These are phyloP conservation scores for Termitomyces sp. DNA, from an alignment of 768 basidiomycete species.

Conservation along the genomic window DNA sequence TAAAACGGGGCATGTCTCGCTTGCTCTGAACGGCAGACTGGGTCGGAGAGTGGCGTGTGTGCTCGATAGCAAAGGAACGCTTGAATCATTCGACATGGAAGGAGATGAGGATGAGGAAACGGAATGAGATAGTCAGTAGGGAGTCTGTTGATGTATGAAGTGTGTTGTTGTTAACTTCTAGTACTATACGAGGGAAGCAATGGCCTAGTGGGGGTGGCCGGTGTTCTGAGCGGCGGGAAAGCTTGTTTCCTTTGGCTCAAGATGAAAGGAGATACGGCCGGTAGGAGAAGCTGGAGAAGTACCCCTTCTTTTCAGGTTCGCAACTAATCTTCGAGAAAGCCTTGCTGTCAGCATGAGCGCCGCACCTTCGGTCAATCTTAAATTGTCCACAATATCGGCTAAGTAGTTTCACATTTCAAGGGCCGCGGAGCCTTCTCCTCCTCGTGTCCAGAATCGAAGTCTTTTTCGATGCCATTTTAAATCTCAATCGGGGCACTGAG, in stretches of 20 bases:
- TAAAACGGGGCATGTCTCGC: slow-evolving; percentile 45
- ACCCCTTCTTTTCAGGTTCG: slow-evolving; percentile 11
- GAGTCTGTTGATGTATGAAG: not conserved
- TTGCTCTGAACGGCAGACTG: slow-evolving; percentile 72
- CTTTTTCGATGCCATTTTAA: slow-evolving; percentile 62
- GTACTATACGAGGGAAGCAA: slow-evolving; percentile 15
- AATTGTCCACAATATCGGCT: slow-evolving; percentile 48
- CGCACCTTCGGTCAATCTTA: slow-evolving; percentile 49
- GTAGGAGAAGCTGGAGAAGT: slow-evolving; percentile 9
- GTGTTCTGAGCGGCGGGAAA: slow-evolving; percentile 26
- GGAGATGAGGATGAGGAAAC: slow-evolving; percentile 53
- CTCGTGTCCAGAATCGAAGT: slow-evolving; percentile 71
- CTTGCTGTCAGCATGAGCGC: slow-evolving; percentile 42
- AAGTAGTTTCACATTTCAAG: slow-evolving; percentile 40
- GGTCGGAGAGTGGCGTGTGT: slow-evolving; percentile 78
- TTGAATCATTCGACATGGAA: slow-evolving; percentile 81
- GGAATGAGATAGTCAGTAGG: slow-evolving; percentile 25
- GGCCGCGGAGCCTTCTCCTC: slow-evolving; percentile 52
- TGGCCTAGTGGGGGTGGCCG: slow-evolving; percentile 23
- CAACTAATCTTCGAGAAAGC: slow-evolving; percentile 42
- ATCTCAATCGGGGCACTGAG: slow-evolving; percentile 30
- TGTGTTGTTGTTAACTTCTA: not conserved
- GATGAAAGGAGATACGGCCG: slow-evolving; percentile 36
- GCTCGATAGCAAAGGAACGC: slow-evolving; percentile 57
- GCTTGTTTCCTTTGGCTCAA: slow-evolving; percentile 25